Evolutionary conservation across 2,329 filamentous ascomycete genomes (phyloP), one percentile per base, ranked within the genome.

Genomic region (Penicillium palitans): DNA sequence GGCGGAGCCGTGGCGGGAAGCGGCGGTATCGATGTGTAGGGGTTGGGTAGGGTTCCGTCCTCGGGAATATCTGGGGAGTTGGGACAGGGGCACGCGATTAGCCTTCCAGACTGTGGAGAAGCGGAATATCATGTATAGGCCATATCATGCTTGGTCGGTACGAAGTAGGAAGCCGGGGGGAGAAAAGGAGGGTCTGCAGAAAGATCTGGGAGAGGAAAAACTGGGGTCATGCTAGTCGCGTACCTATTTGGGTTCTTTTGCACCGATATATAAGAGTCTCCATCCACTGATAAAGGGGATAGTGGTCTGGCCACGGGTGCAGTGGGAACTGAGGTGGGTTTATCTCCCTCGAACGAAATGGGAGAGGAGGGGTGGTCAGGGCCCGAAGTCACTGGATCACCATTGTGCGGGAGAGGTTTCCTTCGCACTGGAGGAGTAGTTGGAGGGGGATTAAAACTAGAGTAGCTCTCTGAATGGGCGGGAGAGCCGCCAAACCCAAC

Each of bases 321-420:
- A 60, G 52, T 47, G 56, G 54, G 61, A 68, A 65, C 63, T 56
- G 53, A 44, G 52, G 53, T 53, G 56, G 55, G 64, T 62, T 60
- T 70, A 62, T 69, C 62, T 59, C 58, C 62, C 63, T 66, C 57
- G 51, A 62, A 66, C 52, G 64, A 68, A 66, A 61, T 65, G 54
- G 66, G 51, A 53, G 66, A 64, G 55, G 66, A 69, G 47, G 66
- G 61, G 48, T 62, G 61, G 29, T 61, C 61, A 57, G 60, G 61
- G 50, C 58, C 61, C 42, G 69, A 40, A 52, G 60, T 68, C 60
- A 79, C 51, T 47, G 29, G 78, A 52, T 81, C 79, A 61, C 76
- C 75, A 73, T 78, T 78, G 59, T 76, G 72, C 61, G 83, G 83
- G 61, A 85, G 72, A 66, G 83, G 82, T 70, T 84, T 84, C 65